A percentile compares a stretch with the other conserved stretches of the same genome.
Evolutionary conservation across 106 monocot genomes (phyloP).

Genomic region (Vanilla planifolia): DNA sequence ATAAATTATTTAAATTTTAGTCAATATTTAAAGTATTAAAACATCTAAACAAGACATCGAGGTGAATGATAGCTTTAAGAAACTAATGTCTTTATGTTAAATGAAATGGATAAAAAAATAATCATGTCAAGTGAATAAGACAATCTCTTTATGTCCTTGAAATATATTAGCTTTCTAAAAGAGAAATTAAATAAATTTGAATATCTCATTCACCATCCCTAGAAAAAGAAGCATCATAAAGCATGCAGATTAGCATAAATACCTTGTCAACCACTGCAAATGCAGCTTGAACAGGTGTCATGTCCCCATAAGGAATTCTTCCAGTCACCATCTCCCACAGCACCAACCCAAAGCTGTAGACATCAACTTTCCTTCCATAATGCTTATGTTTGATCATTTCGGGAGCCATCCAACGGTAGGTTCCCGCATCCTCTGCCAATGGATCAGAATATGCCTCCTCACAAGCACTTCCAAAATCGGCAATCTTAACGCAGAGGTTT

Average conservation of each 20-base stretch:
- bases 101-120: too few species aligned
- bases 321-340: constrained; percentile 67
- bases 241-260: neutral
- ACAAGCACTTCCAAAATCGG: constrained; percentile 70
- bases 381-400: constrained; percentile 72
- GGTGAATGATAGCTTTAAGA: too few species aligned
- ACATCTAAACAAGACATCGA: too few species aligned
- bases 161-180: too few species aligned
- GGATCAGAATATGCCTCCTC: constrained; percentile 55
- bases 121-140: too few species aligned
- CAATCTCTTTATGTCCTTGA: too few species aligned
- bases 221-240: neutral
- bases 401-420: constrained; percentile 70
- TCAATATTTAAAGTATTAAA: too few species aligned
- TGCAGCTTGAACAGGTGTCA: constrained; percentile 53
- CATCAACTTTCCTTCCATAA: constrained; percentile 64
- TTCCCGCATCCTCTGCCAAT: constrained; percentile 46
- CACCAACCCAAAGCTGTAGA: constrained; percentile 66
- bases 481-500: constrained; percentile 52
- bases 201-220: too few species aligned
- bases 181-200: too few species aligned
- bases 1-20: too few species aligned
- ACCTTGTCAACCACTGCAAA: constrained; percentile 67
- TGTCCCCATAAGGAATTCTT: constrained; percentile 49
- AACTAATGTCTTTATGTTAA: too few species aligned